Conservation (phyloP, 2,329 filamentous ascomycete genomes). For the Podosphaera aphanis region DNA sequence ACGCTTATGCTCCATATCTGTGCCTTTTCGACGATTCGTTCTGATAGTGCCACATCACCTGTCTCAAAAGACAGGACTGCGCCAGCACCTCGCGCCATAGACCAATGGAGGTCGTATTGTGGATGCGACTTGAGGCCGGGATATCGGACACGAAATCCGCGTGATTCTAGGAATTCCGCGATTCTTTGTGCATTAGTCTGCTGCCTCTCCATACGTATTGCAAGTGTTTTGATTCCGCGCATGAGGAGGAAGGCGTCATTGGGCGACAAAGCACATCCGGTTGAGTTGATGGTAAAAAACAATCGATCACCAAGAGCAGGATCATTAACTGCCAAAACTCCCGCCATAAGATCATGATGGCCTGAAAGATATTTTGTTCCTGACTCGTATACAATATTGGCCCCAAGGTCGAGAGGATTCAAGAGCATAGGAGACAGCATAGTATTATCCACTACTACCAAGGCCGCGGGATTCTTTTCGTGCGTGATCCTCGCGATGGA, state of each 20-base stretch:
- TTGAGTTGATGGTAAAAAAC: conserved; percentile 93
- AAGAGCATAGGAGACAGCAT: conserved; percentile 92
- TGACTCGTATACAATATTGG: conserved; percentile 91
- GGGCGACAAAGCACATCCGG: conserved; percentile 77
- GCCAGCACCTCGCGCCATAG: conserved; percentile 79
- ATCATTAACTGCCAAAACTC: conserved; percentile 82
- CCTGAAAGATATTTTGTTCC: conserved; percentile 96
- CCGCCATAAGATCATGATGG: conserved; percentile 97
- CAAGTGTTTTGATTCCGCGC: conserved; percentile 85
- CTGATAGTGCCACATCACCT: conserved; percentile 58
- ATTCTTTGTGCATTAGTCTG: conserved; percentile 79
- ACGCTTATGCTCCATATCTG: conserved; percentile 88
- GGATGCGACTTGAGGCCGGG: conserved; percentile 85
- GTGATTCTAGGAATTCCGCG: conserved; percentile 71
- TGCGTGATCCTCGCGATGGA: conserved; percentile 57
- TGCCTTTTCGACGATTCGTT: conserved; percentile 83
- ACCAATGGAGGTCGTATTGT: conserved; percentile 89
- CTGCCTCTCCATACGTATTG: conserved; percentile 97
- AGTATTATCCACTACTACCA: conserved; percentile 92
- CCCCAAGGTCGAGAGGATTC: conserved; percentile 82
- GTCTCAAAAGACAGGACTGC: conserved; percentile 94
- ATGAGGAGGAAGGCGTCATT: conserved; percentile 94
- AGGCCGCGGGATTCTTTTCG: conserved; percentile 48
- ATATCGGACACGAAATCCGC: conserved; percentile 87
- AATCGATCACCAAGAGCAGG: conserved; percentile 61